Percentiles rank a stretch among this genome's conserved stretches.
Evolutionary conservation across 805 yeast genomes (phyloP).

Genomic region (Ogataea methylovora): DNA sequence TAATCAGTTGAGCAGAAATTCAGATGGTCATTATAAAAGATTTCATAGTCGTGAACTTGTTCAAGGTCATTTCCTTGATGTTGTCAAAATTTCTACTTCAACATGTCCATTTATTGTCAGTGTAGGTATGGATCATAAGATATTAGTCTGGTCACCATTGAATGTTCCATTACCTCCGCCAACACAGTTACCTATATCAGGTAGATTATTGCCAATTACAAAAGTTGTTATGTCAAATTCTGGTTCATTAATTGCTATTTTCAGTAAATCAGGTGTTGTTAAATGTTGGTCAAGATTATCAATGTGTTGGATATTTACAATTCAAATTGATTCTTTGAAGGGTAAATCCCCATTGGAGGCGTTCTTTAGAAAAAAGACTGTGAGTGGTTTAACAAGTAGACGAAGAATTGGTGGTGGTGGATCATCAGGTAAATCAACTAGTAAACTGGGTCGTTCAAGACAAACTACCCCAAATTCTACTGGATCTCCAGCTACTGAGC

Average conservation of each 20-base stretch:
- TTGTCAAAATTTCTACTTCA: slow-evolving; percentile 53
- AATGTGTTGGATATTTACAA: slow-evolving; percentile 52
- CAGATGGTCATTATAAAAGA: slow-evolving; percentile 6
- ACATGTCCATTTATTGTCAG: slow-evolving; percentile 59
- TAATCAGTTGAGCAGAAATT: slow-evolving; percentile 4
- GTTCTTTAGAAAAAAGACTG: slow-evolving; percentile 52
- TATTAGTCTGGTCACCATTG: slow-evolving; percentile 69
- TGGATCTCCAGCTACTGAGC: background rate
- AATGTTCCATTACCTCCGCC: slow-evolving; percentile 39
- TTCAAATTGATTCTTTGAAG: slow-evolving; percentile 31
- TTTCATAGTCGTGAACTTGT: slow-evolving; percentile 32
- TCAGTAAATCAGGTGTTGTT: slow-evolving; percentile 43
- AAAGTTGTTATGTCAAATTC: slow-evolving; percentile 48
- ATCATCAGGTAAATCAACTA: slow-evolving; percentile 9
- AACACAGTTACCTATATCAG: slow-evolving; percentile 31
- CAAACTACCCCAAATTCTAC: background rate
- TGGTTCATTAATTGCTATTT: slow-evolving; percentile 51
- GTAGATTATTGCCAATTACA: slow-evolving; percentile 55
- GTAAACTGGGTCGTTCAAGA: no score
- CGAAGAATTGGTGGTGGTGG: slow-evolving; percentile 13
- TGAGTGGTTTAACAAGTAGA: slow-evolving; percentile 28
- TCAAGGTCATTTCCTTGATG: slow-evolving; percentile 54
- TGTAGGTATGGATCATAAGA: slow-evolving; percentile 66
- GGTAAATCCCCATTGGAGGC: slow-evolving; percentile 40
- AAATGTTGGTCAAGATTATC: slow-evolving; percentile 54